These are phyloP conservation scores for Plantago major DNA, from an alignment of 257 asterid genomes.

Conservation along the genomic window DNA sequence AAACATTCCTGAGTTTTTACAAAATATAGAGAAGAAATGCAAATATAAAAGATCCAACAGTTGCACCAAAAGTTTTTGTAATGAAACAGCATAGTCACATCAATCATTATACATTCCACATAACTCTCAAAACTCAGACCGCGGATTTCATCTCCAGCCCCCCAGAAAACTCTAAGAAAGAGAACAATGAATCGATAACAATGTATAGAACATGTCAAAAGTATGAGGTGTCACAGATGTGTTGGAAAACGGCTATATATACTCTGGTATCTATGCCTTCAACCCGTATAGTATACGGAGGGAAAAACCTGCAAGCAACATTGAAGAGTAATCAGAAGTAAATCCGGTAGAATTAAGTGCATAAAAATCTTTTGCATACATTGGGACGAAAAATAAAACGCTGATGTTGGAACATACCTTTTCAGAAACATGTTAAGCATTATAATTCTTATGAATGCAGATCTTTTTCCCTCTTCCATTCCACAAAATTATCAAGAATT, in stretches of 20 bases:
- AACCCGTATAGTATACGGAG: slow-evolving; percentile 4
- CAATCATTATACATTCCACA: not conserved
- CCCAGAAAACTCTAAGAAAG: not conserved
- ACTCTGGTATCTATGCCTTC: slow-evolving; percentile 20
- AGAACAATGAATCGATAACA: slow-evolving; percentile 13
- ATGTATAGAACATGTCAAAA: slow-evolving; percentile 10
- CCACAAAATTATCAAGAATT: slow-evolving; percentile 77
- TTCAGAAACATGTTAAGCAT: slow-evolving; percentile 18
- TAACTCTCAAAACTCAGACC: not conserved
- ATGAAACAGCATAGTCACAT: not conserved
- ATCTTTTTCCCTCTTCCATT: slow-evolving; percentile 44
- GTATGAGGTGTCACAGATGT: slow-evolving; percentile 18
- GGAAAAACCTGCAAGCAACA: slow-evolving; percentile 25
- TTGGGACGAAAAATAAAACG: not conserved
- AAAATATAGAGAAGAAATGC: no score
- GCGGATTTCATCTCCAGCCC: not conserved
- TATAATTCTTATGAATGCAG: slow-evolving; percentile 6
- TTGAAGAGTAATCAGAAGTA: not conserved
- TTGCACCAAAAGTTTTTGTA: not conserved
- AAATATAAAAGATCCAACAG: not conserved
- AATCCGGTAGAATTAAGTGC: not conserved
- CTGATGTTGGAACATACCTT: slow-evolving; percentile 20
- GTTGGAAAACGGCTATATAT: slow-evolving; percentile 14
- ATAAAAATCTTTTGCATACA: not conserved
- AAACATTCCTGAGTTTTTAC: no score